Base-by-base conservation (phyloP, 345 rosid species). In the Erysimum cheiranthoides region DNA sequence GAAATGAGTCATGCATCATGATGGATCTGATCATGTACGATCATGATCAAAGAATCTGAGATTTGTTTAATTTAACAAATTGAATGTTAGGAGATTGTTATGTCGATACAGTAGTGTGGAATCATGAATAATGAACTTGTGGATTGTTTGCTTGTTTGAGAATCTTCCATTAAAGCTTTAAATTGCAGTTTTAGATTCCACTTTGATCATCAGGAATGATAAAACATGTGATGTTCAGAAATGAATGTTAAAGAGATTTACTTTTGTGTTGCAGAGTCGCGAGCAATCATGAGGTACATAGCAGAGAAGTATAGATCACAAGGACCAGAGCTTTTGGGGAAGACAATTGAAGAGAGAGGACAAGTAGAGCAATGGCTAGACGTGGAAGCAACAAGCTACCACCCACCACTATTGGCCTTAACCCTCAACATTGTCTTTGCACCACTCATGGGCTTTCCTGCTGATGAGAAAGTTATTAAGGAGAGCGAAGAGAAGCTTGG, bases 311-410 rank as follows among this genome's bases (percentile, higher is more conserved):
- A 85, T 83, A 70, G 67, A 45, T 75, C 79, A 68, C 82, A 79
- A 68, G 79, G 82, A 57, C 70, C 79, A 0, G 82, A 74, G 5
- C 65, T 79, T 12, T 70, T 79, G 10, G 82, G 79, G 53, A 73
- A 73, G 74, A 74, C 71, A 10, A 13, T 79, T 0, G 82, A 79
- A 68, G 75, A 79, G 25, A 79, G 79, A 56, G 96, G 85, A 5
- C 74, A 77, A 3, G 90, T 90, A 7, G 96, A 85, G 31, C 89
- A 85, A 56, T 90, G 93, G 93, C 81, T 91, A 0, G 88, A 91
- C 5, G 87, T 86, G 9, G 93, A 89, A 51, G 89, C 89, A 14
- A 81, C 82, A 2, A 81, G 67, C 56, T 87, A 35, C 74, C 83
- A 90, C 43, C 93, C 89, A n/a, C 85, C 78, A 10, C 47, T 87